Base-by-base conservation (phyloP, 352 stramenopile species). In the Phytophthora ohioensis region DNA sequence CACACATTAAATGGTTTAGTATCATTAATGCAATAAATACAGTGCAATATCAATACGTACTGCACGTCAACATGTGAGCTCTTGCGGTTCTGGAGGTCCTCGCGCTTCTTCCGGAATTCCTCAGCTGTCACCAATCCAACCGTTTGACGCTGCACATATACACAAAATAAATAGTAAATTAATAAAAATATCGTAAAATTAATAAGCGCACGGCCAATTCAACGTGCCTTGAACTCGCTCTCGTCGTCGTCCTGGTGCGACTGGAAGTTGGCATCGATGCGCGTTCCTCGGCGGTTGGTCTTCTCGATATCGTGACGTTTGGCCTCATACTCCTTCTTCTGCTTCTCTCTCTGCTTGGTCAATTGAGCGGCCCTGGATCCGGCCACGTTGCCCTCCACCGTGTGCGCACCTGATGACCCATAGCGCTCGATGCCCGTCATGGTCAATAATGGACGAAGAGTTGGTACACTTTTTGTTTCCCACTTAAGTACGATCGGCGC, bases 351-450 rank as follows among this genome's bases (percentile, higher is more conserved):
- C 80, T 99, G 79, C 73, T 98, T 96, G 11, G 90, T 94, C 39
- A 99, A 81, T 12, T 78, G 72, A 4, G 97, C 95, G 2, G 97
- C 97, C 12, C 95, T 90, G 13, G 82, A 75, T 8, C 97, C 97
- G 8, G 96, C 91, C 38, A 99, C 81, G 69, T 98, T 99, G 12
- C 97, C 97, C 84, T 99, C 97, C 36, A 99, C 95, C 15, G 97
- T 99, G 76, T 98, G 91, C 59, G 97, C 93, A 51, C 97, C 97
- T 3, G 97, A 82, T 13, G 85, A 88, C 11, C 87, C 88, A 73
- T 95, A 93, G 36, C 85, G 85, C 81, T 92, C 79, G 57, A 93
- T 91, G 57, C 87, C 87, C 46, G 84, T 77, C 80, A 90, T 90
- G 11, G 10, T 48, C 17, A 43, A 2, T 17, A 34, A 5, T 35